phyloP scores from a whole-genome alignment of 2,329 filamentous ascomycete species.

The Fusarium austroafricanum region DNA sequence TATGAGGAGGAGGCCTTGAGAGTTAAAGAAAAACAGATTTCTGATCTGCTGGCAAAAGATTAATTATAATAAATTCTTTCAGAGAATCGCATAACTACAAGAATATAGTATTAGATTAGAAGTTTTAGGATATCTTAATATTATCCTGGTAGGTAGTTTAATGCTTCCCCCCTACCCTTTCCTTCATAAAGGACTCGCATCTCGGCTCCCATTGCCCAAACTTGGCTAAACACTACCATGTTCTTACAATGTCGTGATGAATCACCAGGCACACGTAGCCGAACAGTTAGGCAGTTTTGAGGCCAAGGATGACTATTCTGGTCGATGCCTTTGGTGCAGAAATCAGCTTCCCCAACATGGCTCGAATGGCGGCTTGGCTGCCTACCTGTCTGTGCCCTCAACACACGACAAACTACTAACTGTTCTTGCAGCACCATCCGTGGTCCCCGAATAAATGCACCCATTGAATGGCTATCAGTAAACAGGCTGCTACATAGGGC shows the following conservation, averaged over 20 bases:
- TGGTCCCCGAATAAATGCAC: constrained; percentile 7
- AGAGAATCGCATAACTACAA: too few species aligned
- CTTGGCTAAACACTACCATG: background rate
- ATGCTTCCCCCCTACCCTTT: too few species aligned
- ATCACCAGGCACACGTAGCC: background rate
- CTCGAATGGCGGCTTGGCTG: constrained; percentile 24
- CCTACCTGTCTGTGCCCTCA: constrained; percentile 4
- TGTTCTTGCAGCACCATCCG: constrained; percentile 2
- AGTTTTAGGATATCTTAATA: too few species aligned
- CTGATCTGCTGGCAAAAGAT: too few species aligned
- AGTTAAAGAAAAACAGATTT: too few species aligned
- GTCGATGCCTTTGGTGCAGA: background rate
- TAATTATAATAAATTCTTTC: too few species aligned
- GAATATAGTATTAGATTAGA: too few species aligned
- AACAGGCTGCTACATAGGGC: background rate
- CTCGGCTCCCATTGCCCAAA: constrained; percentile 24
- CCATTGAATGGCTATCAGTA: background rate
- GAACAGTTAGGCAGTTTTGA: too few species aligned
- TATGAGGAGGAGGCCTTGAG: too few species aligned
- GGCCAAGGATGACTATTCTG: background rate
- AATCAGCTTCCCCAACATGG: background rate
- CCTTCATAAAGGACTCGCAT: background rate
- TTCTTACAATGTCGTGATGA: background rate
- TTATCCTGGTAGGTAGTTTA: too few species aligned
- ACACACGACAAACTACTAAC: background rate